Evolutionary conservation across 2,329 filamentous ascomycete species (phyloP), one percentile per base, ranked within the genome.

Genomic region (Sporothrix protearum): DNA sequence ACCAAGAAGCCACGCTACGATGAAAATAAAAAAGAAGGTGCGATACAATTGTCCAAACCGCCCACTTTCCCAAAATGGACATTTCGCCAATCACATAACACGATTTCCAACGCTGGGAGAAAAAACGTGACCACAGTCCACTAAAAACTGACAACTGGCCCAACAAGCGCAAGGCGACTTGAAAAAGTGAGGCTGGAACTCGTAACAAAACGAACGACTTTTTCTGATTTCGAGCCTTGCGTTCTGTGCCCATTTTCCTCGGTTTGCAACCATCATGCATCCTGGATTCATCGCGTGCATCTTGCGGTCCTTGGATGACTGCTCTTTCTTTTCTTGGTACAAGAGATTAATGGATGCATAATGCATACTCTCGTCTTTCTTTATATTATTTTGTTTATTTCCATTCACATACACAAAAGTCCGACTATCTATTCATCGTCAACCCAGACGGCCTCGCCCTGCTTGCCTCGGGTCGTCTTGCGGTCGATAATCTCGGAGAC

Each of bases 401-500:
- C 33, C 12, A 12, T 45, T 16, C 16, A 49, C 28, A 19, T 30
- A 19, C 47, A 59, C n/a, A 19, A 19, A 22, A 0, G 42, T n/a
- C 59, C 42, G 51, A 30, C 30, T 12, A 3, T 39, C 10, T 68
- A 69, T 45, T 45, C 51, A 10, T 75, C 75, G 47, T 78, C 63
- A 3, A 75, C 57, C 80, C 80, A 81, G 39, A 75, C 74, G 14
- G 76, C 78, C 69, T 76, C 77, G 49, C 80, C 76, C 10, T 72
- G 51, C 19, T 63, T 63, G 67, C 74, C 71, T 68, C 70, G 70
- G 36, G n/a, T 80, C 10, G 89, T 90, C 79, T 89, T 92, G 77
- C 92, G 85, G 33, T 79, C 77, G 74, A 94, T 76, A 36, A 94
- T 89, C 78, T 94, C 92, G 68, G 84, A 77, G 3, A 93, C 89